Evolutionary conservation across 768 basidiomycete genomes (phyloP).

Genomic region (Naganishia antarctica): DNA sequence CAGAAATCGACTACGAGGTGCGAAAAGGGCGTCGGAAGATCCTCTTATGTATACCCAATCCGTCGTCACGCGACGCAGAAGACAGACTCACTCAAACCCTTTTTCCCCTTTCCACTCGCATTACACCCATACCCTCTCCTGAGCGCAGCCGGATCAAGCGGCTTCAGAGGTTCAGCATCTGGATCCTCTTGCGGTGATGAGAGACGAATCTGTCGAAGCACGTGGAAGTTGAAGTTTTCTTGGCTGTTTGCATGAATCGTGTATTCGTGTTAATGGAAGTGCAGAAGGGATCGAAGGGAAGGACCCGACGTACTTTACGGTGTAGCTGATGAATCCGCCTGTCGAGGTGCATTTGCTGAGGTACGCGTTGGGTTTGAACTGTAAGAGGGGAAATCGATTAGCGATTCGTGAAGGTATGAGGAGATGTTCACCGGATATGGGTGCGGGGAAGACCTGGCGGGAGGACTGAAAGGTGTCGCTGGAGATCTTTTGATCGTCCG

Average conservation of each 20-base stretch:
- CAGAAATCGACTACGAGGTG: conserved; percentile 74
- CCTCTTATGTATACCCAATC: too few species aligned
- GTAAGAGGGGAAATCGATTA: too few species aligned
- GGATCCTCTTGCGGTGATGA: conserved; percentile 31
- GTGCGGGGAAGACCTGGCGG: too few species aligned
- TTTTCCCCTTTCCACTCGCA: conserved; percentile 70
- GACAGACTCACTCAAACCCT: conserved; percentile 56
- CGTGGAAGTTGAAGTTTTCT: conserved; percentile 54
- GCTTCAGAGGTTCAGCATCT: conserved; percentile 48
- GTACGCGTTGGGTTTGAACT: conserved; percentile 84
- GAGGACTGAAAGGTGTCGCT: too few species aligned
- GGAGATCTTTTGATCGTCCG: too few species aligned
- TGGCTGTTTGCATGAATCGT: conserved; percentile 61
- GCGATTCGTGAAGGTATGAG: too few species aligned
- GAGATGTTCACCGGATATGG: too few species aligned
- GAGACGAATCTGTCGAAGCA: conserved; percentile 46
- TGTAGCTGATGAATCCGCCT: conserved; percentile 71
- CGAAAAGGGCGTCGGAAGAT: conserved; percentile 7
- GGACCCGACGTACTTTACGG: conserved; percentile 50
- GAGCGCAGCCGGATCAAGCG: conserved; percentile 42
- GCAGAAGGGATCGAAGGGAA: background rate
- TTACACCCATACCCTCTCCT: conserved; percentile 70
- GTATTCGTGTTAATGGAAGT: background rate
- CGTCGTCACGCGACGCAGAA: background rate
- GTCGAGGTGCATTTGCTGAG: conserved; percentile 50